A percentile compares a stretch with the other conserved stretches of the same genome.
Evolutionary conservation across 371 early-diverging fungal genomes (phyloP).

Genomic region (Haplosporangium sp.): DNA sequence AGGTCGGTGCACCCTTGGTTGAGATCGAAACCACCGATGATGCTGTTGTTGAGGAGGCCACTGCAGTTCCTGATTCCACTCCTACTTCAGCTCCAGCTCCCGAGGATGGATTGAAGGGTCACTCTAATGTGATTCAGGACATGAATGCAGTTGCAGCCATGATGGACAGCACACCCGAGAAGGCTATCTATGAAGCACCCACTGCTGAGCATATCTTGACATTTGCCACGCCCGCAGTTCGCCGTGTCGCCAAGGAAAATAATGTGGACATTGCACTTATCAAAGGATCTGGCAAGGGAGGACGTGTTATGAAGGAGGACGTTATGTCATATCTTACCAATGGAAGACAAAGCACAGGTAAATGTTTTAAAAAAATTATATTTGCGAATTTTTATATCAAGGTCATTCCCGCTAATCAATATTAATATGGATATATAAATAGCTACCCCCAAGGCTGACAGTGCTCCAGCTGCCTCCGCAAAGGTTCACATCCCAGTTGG

Average conservation of each 20-base stretch:
- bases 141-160: conserved; percentile 43
- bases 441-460: conserved; percentile 37
- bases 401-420: too few species aligned
- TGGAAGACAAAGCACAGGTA: conserved; percentile 41
- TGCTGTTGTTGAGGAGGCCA: conserved; percentile 20
- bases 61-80: conserved; percentile 35
- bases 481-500: conserved; percentile 34
- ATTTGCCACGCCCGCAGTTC: conserved; percentile 93
- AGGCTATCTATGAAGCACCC: conserved; percentile 16
- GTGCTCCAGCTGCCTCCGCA: conserved; percentile 24
- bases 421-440: background rate
- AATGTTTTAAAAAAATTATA: background rate
- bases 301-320: conserved; percentile 93
- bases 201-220: conserved; percentile 48
- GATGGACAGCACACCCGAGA: conserved; percentile 25
- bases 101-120: conserved; percentile 41
- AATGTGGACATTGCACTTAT: conserved; percentile 80
- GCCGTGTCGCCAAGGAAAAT: conserved; percentile 87
- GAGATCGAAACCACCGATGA: conserved; percentile 83
- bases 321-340: conserved; percentile 71
- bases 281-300: conserved; percentile 87
- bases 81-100: conserved; percentile 28
- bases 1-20: conserved; percentile 93
- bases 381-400: too few species aligned
- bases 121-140: conserved; percentile 48